Evolutionary conservation across 2,329 filamentous ascomycete species (phyloP), one percentile per base, ranked within the genome.

Genomic region (Botrytis galanthina): DNA sequence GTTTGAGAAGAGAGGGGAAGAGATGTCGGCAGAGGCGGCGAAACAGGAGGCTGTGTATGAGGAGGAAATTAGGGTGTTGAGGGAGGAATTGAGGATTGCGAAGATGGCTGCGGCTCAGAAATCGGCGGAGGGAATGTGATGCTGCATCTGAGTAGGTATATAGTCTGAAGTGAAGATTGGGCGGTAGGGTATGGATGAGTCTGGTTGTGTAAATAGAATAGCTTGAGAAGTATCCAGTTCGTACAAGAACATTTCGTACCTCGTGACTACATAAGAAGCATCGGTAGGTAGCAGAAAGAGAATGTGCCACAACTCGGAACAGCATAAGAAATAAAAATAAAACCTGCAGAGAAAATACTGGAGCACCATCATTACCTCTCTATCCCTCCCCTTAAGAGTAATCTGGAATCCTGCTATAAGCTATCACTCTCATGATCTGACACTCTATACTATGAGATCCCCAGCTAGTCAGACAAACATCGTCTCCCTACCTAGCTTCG

Each of bases 161-260:
- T 9, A 4, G 16, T 57, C n/a, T 29, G 6, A 3, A 57, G 26
- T 29, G 51, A 10, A 8, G 26, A 7, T 57, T 1, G 3, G n/a
- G 3, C 0, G 16, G 14, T 5, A 16, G n/a, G n/a, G n/a, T 16
- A 12, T 6, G 4, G 6, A 7, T 3, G 26, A n/a, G 48, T 54
- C 48, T n/a, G 5, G 10, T 10, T 51, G 48, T 51, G 26, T n/a
- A 16, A 10, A 51, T n/a, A n/a, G 10, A n/a, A 1, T 16, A n/a
- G 12, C 4, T 51, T 16, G 48, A 3, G 26, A 4, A n/a, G 10
- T 51, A 14, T 14, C 1, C 26, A 6, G 1, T 16, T 51, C 2
- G 10, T 6, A n/a, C 26, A n/a, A 16, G 26, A 7, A n/a, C 48
- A 51, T n/a, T 51, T n/a, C 26, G 48, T 14, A n/a, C 12, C 1